Evolutionary conservation across 2,329 filamentous ascomycete species (phyloP), one percentile per base, ranked within the genome.

Genomic region (Fusarium solani-melongenae): DNA sequence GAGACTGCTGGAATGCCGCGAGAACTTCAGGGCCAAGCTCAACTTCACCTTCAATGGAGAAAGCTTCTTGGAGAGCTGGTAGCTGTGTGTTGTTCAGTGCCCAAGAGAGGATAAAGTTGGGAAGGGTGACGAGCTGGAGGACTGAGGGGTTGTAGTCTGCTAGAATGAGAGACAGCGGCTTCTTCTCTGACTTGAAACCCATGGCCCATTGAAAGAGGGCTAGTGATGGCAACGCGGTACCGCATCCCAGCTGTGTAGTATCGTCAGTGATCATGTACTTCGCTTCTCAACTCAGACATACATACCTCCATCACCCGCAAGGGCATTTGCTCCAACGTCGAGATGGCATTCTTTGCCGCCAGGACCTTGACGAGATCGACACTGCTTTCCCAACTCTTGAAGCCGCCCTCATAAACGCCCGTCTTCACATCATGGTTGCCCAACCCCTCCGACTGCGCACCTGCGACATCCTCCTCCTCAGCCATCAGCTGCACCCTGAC

Each of bases 351-450:
- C 29, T 85, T 84, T 4, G 80, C 77, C 1, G 86, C 86, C 33
- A 92, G 81, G n/a, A 92, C 90, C 79, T 91, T 93, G 59, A 94
- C 92, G 20, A 96, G 86, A 80, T 96, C 94, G 61, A 95, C 86
- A 68, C 92, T 94, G 83, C 93, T 95, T 84, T 96, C 94, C 94
- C 94, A 96, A 77, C 92, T 95, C 85, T 96, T 96, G 85, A 96
- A 95, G 27, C 94, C 94, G 65, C 94, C 94, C 83, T 96, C 94
- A 82, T 96, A 96, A 68, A 96, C 89, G 60, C 93, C 93, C 64
- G 93, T 93, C 81, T 91, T 92, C 73, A 96, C 91, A 81, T 96
- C 94, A 72, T 93, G 91, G 70, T 88, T 87, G 41, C 90, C 91
- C 38, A 94, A 84, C 2, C 88, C 87, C 72, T 85, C 82, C 15